Evolutionary conservation across 179 eudicot species (phyloP).

Genomic region (Spinacia oleracea): DNA sequence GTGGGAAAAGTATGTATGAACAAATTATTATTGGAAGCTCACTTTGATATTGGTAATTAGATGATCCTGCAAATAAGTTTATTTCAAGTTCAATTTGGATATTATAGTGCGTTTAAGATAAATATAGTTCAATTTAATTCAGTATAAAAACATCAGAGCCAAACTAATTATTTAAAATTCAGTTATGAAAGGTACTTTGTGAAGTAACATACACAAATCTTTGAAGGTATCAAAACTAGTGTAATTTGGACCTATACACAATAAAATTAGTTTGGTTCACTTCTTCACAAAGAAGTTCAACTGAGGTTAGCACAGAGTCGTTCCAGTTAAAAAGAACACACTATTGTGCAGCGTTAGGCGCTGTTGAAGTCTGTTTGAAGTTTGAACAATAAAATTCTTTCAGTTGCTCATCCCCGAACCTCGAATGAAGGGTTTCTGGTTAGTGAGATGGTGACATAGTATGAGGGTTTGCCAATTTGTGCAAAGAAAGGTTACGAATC

Average conservation of each 20-base stretch:
- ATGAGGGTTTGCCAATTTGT: no score
- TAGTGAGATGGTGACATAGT: no score
- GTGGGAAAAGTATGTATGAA: background rate
- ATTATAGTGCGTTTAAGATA: background rate
- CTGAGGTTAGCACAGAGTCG: background rate
- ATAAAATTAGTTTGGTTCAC: background rate
- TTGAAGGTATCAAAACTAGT: no score
- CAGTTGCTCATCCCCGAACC: no score
- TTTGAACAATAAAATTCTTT: no score
- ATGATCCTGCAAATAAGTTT: background rate
- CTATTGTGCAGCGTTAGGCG: background rate
- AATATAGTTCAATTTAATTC: background rate
- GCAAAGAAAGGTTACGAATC: no score
- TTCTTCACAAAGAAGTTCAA: background rate
- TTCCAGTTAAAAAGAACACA: background rate
- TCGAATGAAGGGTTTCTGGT: no score
- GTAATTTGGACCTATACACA: no score
- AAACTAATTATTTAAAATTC: no score
- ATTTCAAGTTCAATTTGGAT: background rate
- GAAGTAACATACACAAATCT: no score
- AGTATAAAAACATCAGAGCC: background rate
- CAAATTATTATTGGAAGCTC: background rate
- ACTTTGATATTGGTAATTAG: background rate
- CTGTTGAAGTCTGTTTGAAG: background rate
- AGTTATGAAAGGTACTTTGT: no score